Evolutionary conservation across 495 filamentous ascomycete genomes (phyloP), one percentile per base, ranked within the genome.

Genomic region (Thozetella sp.): DNA sequence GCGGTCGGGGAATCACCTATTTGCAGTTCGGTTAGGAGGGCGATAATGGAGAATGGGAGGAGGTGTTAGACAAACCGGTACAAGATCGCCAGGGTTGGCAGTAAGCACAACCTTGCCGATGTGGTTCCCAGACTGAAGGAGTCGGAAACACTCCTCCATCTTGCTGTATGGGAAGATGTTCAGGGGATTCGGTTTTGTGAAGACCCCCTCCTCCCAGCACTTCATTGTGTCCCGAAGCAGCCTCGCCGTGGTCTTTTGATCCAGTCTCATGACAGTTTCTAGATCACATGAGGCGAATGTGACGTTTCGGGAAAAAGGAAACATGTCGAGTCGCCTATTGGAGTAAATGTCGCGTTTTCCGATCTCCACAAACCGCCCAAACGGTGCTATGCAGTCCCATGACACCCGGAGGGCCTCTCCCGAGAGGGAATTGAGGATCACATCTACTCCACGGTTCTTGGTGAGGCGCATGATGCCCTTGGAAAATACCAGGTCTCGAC

Each of bases 391-490:
- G 51, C 74, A 83, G 4, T 73, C 62, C 73, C 78, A 82, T 2
- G 76, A 73, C 3, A 63, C 76, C 2, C 66, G 74, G 0, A 84
- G 66, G 11, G 65, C 57, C 20, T 83, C 76, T 17, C 70, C 75
- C 1, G 66, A 60, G 2, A 88, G 66, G 0, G 78, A 78, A 62
- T 85, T 86, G 10, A 88, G 65, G 2, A 88, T 72, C 2, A 83
- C 67, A 53, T 89, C 84, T 2, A 88, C 84, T 0, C 87, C 87
- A 11, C 71, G 61, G 17, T 80, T 76, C 26, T 71, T 55, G 2
- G 86, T 89, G 17, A 70, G 68, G 0, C 67, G 56, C 22, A 80
- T 63, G 1, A 86, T 59, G 15, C 70, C 78, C 22, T 75, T 59
- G 0, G 72, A 55, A 56, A 84, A 86, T 1, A 74, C 69, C 1